These are phyloP conservation scores for Ettlia oleoabundans DNA, from an alignment of 139 green algal species.

Conservation along the genomic window DNA sequence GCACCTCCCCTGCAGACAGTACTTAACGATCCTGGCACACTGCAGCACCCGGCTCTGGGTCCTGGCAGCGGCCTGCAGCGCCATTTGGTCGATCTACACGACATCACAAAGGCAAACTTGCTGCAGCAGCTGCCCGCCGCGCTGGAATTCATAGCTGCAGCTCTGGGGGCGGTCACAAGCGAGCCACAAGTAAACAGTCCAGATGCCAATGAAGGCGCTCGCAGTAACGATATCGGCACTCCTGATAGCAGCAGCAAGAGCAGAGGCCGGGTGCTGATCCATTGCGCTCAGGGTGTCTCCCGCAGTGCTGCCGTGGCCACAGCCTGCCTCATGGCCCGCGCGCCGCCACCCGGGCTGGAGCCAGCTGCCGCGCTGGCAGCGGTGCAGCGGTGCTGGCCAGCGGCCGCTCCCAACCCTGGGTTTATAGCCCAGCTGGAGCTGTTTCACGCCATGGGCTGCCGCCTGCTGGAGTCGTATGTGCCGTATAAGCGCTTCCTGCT, in stretches of 20 bases:
- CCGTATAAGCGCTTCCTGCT: constrained; percentile 71
- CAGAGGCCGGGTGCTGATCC: constrained; percentile 34
- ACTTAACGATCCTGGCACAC: constrained; percentile 6
- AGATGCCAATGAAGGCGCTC: too few species aligned
- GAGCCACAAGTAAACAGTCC: too few species aligned
- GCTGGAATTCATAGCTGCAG: constrained; percentile 34
- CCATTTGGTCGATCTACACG: constrained; percentile 42
- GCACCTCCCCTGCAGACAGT: constrained; percentile 7
- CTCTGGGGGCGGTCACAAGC: too few species aligned
- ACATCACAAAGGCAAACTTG: constrained; percentile 45
- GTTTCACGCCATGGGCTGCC: constrained; percentile 61
- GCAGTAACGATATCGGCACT: background rate
- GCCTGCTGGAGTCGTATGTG: constrained; percentile 61
- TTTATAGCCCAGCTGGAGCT: constrained; percentile 79
- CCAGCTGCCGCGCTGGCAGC: constrained; percentile 37
- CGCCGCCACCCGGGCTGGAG: background rate
- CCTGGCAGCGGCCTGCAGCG: background rate
- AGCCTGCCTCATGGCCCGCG: constrained; percentile 58
- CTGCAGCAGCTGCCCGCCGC: constrained; percentile 36
- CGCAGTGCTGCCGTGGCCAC: constrained; percentile 48
- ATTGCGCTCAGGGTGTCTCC: constrained; percentile 55
- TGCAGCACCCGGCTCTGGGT: background rate
- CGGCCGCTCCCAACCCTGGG: constrained; percentile 69
- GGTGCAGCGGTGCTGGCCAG: constrained; percentile 35
- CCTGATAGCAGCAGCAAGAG: background rate